Percentiles rank a stretch among this genome's conserved stretches.
Conservation (phyloP, 2,329 filamentous ascomycete genomes). For the Fusarium compactum region DNA sequence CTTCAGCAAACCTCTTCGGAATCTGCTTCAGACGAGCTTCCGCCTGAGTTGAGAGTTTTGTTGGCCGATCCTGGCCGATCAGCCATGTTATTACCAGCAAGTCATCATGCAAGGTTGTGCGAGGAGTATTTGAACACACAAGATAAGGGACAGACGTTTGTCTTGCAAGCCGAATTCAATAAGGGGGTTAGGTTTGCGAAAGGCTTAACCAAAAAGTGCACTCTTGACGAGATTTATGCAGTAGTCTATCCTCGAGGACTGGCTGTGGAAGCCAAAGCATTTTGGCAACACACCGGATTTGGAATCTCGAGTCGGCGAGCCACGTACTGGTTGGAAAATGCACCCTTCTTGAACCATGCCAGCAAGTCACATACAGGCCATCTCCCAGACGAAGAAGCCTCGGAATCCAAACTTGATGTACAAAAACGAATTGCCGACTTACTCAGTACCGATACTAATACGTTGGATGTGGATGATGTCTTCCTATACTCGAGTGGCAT, state of each 20-base stretch:
- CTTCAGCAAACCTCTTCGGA: constrained; percentile 29
- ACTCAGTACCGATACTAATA: constrained; percentile 27
- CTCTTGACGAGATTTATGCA: constrained; percentile 25
- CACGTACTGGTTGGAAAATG: constrained; percentile 42
- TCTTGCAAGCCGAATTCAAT: constrained; percentile 27
- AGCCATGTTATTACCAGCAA: constrained; percentile 33
- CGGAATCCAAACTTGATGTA: constrained; percentile 22
- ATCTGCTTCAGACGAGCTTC: not conserved
- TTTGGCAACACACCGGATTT: constrained; percentile 49
- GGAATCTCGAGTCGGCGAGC: constrained; percentile 49
- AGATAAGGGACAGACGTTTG: not conserved
- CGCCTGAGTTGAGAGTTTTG: not conserved
- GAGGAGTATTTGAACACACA: constrained; percentile 33
- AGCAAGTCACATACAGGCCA: not conserved
- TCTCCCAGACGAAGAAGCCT: constrained; percentile 14
- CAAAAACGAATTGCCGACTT: constrained; percentile 37
- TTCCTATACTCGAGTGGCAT: constrained; percentile 65
- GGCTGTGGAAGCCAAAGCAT: constrained; percentile 43
- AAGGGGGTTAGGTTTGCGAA: not conserved
- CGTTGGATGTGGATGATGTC: constrained; percentile 53
- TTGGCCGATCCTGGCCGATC: not conserved
- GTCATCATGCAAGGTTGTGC: constrained; percentile 28
- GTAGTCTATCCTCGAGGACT: constrained; percentile 32
- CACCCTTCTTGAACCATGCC: constrained; percentile 30
- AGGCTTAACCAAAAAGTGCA: not conserved